These are phyloP conservation scores for Ustilago nuda DNA, from an alignment of 1,284 basidiomycete species.

Conservation along the genomic window DNA sequence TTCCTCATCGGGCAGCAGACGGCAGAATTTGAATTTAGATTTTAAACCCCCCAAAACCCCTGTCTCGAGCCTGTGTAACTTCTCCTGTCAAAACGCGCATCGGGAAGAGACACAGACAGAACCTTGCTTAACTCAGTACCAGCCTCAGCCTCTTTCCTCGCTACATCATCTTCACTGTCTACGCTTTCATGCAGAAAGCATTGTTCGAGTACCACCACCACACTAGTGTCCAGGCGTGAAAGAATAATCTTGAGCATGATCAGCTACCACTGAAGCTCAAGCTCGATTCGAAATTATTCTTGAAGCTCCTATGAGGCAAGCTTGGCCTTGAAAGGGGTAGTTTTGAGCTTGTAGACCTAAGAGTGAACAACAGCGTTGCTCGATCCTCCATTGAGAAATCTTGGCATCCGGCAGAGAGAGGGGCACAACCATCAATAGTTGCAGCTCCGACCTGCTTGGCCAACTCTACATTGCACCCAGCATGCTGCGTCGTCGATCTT, in stretches of 20 bases:
- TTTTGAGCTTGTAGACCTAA: conserved; percentile 1
- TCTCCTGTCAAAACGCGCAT: neutral
- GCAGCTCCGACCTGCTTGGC: conserved; percentile 31
- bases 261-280: neutral
- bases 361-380: conserved; percentile 2
- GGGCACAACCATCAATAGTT: neutral
- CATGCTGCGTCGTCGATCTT: conserved; percentile 19
- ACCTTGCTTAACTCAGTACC: conserved; percentile 5
- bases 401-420: neutral
- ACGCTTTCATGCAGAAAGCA: neutral
- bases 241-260: neutral
- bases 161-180: neutral
- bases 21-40: conserved; percentile 1
- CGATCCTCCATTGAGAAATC: neutral
- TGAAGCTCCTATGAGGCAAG: neutral
- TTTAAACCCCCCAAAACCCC: neutral
- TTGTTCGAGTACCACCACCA: neutral
- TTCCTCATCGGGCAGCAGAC: neutral
- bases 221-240: neutral
- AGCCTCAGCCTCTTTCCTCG: neutral
- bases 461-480: conserved; percentile 22
- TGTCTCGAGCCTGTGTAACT: conserved; percentile 15
- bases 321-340: neutral
- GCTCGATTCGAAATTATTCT: neutral
- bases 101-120: neutral